Percentiles rank a stretch among this genome's conserved stretches.
These are phyloP conservation scores for Solanum chilense DNA, from an alignment of 257 asterid genomes.

Conservation along the genomic window DNA sequence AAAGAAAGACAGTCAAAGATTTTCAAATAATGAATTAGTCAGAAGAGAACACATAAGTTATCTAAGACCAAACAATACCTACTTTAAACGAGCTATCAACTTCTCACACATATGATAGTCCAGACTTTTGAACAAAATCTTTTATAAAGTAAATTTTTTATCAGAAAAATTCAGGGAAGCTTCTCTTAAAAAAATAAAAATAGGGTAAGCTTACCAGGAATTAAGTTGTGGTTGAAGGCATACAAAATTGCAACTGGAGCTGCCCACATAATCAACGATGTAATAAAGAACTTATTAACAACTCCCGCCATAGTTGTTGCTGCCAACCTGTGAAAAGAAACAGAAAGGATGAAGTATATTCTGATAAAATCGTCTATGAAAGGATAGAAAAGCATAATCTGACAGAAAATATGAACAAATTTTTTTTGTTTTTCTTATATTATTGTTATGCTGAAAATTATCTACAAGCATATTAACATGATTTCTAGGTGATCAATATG, in stretches of 20 bases:
- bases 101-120: not conserved
- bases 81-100: not conserved
- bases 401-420: too few relatives aligned
- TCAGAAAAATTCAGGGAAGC: not conserved
- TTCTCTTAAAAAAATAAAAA: not conserved
- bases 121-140: not conserved
- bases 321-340: slow-evolving; percentile 7
- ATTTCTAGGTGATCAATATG: too few relatives aligned
- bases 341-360: not conserved
- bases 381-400: not conserved
- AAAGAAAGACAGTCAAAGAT: not conserved
- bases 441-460: too few relatives aligned
- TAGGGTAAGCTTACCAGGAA: slow-evolving; percentile 44
- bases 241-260: slow-evolving; percentile 57
- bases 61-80: not conserved
- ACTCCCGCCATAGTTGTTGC: slow-evolving; percentile 40
- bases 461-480: too few relatives aligned
- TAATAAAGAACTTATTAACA: slow-evolving; percentile 46
- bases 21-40: not conserved
- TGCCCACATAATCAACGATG: slow-evolving; percentile 56
- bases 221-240: slow-evolving; percentile 40
- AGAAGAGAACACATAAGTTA: not conserved
- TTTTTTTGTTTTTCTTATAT: too few relatives aligned
- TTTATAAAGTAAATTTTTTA: not conserved
- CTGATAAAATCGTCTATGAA: not conserved